phyloP scores from a whole-genome alignment of 306 rosid species.

The Vigna nakashimae region DNA sequence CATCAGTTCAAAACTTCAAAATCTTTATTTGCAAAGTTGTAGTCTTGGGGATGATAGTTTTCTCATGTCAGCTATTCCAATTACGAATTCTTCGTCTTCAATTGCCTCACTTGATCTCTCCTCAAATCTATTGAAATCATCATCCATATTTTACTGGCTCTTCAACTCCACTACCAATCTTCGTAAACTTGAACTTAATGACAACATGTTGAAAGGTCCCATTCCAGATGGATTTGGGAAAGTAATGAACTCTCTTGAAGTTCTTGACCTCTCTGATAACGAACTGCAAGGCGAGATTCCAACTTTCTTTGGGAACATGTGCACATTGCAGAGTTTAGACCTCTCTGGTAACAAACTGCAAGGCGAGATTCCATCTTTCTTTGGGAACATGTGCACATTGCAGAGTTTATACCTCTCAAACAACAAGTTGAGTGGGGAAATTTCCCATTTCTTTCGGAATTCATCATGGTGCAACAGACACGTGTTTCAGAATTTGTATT shows the following conservation, averaged over 20 bases:
- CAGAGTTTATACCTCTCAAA: rapidly evolving
- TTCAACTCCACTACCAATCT: slow-evolving; percentile 23
- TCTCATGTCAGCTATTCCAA: background rate
- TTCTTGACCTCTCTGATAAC: background rate
- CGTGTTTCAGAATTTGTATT: background rate
- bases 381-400: no score
- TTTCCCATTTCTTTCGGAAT: slow-evolving; percentile 18
- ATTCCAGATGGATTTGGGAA: background rate
- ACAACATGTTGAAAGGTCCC: background rate
- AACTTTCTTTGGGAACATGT: background rate
- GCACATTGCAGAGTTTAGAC: rapidly evolving
- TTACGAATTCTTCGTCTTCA: background rate
- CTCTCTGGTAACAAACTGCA: background rate
- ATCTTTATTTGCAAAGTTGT: background rate
- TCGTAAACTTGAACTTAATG: rapidly evolving
- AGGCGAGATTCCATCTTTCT: slow-evolving; percentile 5
- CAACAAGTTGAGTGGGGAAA: slow-evolving; percentile 31
- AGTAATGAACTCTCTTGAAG: background rate
- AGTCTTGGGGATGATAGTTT: background rate
- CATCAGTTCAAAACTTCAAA: background rate
- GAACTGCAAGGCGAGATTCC: slow-evolving; percentile 1
- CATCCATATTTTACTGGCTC: background rate
- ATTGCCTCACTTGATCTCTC: background rate
- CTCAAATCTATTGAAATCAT: background rate
- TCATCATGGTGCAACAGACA: slow-evolving; percentile 14